These are phyloP conservation scores for Leccinum subrobustum DNA, from an alignment of 1,284 basidiomycete species.

Conservation along the genomic window DNA sequence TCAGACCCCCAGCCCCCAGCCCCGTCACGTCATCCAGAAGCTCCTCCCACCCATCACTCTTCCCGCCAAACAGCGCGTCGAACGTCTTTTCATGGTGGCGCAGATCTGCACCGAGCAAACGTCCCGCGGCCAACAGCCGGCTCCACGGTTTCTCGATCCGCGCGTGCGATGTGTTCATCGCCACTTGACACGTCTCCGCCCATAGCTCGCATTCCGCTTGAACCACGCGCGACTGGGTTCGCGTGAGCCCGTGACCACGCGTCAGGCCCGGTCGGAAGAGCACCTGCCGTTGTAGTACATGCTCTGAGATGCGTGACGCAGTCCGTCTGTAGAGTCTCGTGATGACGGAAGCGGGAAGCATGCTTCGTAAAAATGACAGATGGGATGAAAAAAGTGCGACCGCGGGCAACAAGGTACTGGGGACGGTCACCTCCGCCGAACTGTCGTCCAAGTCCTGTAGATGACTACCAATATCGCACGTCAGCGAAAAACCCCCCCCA, in stretches of 20 bases:
- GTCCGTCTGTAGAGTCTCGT: conserved; percentile 70
- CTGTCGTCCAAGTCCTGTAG: conserved; percentile 21
- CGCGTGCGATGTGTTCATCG: conserved; percentile 41
- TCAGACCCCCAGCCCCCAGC: conserved; percentile 26
- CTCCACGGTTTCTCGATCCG: conserved; percentile 73
- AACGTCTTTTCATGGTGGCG: conserved; percentile 12
- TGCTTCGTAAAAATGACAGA: conserved; percentile 58
- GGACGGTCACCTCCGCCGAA: conserved; percentile 50
- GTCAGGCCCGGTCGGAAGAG: conserved; percentile 72
- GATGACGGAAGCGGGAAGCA: conserved; percentile 54
- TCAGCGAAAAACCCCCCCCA: conserved; percentile 4
- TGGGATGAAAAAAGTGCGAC: conserved; percentile 75
- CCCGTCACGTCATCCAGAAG: conserved; percentile 25
- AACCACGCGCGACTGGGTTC: conserved; percentile 53
- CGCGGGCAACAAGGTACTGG: conserved; percentile 67
- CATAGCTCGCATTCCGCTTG: conserved; percentile 74
- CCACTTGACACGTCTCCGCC: conserved; percentile 69
- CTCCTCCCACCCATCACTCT: conserved; percentile 29
- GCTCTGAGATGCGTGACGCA: conserved; percentile 62
- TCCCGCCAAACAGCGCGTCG: conserved; percentile 16
- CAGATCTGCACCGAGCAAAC: conserved; percentile 56
- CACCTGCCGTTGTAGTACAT: conserved; percentile 81
- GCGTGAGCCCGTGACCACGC: conserved; percentile 29
- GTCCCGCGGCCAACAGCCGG: conserved; percentile 63
- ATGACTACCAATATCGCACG: conserved; percentile 15